These are phyloP conservation scores for Apiospora sp. DNA, from an alignment of 2,329 filamentous ascomycete species.

Conservation along the genomic window DNA sequence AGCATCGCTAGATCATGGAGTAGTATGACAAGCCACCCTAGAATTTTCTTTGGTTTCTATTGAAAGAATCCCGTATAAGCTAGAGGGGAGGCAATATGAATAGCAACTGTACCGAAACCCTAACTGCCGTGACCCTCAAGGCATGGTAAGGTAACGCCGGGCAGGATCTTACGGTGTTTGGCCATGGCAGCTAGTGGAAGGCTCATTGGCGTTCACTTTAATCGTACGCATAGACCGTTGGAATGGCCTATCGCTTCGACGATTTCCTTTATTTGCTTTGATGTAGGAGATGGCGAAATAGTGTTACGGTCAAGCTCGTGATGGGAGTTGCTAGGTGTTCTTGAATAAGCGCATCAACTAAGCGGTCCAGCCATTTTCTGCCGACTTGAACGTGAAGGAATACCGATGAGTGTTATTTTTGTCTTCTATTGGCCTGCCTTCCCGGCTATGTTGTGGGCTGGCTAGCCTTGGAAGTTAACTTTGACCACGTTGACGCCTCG, in stretches of 20 bases:
- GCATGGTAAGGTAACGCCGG: background rate
- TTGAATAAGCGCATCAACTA: background rate
- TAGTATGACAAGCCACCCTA: background rate
- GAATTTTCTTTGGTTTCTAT: background rate
- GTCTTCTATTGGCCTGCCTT: background rate
- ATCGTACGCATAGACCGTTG: background rate
- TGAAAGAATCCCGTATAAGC: background rate
- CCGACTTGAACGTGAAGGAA: background rate
- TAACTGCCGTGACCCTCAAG: background rate
- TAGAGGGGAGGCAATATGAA: background rate
- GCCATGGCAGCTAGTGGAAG: background rate
- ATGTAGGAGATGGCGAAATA: background rate
- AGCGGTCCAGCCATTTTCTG: background rate
- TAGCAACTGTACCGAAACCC: background rate
- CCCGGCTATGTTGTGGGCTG: background rate
- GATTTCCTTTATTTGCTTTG: background rate
- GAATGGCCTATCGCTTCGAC: background rate
- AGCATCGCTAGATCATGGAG: background rate
- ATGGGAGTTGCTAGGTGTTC: background rate
- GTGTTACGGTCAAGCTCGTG: background rate
- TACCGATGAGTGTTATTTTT: background rate
- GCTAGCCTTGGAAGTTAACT: background rate
- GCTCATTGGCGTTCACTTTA: background rate
- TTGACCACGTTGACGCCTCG: slow-evolving; percentile 15
- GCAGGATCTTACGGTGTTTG: background rate